These are phyloP conservation scores for Serendipita sp. DNA, from an alignment of 768 basidiomycete genomes.

Conservation along the genomic window DNA sequence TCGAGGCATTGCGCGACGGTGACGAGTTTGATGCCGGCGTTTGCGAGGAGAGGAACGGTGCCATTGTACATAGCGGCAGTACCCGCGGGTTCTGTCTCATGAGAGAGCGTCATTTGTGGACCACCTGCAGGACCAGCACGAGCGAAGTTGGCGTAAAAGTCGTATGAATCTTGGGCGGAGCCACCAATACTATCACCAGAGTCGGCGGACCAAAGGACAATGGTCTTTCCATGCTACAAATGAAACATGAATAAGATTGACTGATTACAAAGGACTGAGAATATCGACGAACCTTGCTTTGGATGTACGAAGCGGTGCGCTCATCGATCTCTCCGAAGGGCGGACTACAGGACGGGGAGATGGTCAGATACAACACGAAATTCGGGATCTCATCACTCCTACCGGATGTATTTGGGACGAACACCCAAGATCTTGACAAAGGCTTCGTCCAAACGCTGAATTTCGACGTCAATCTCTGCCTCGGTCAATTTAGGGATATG, in stretches of 20 bases:
- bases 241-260: no score
- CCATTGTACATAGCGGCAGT: not conserved
- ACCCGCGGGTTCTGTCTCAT: not conserved
- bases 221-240: not conserved
- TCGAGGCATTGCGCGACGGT: not conserved
- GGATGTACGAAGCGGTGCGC: not conserved
- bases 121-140: not conserved
- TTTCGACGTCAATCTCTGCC: not conserved
- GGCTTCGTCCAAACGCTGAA: conserved; percentile 2
- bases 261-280: no score
- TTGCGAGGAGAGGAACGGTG: not conserved
- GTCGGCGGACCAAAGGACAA: conserved; percentile 3
- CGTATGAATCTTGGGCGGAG: not conserved
- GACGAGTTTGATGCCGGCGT: not conserved
- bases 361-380: no score
- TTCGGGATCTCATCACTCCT: not conserved
- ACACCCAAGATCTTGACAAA: not conserved
- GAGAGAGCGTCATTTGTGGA: conserved; percentile 1
- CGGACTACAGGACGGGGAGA: not conserved
- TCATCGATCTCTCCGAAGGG: not conserved
- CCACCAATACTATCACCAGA: not conserved
- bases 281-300: not conserved
- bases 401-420: not conserved
- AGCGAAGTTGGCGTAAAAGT: not conserved
- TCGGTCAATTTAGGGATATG: not conserved